A percentile compares a stretch with the other conserved stretches of the same genome.
phyloP scores from a whole-genome alignment of 202 grass and related monocot genomes.

The Dendrocalamus latiflorus region DNA sequence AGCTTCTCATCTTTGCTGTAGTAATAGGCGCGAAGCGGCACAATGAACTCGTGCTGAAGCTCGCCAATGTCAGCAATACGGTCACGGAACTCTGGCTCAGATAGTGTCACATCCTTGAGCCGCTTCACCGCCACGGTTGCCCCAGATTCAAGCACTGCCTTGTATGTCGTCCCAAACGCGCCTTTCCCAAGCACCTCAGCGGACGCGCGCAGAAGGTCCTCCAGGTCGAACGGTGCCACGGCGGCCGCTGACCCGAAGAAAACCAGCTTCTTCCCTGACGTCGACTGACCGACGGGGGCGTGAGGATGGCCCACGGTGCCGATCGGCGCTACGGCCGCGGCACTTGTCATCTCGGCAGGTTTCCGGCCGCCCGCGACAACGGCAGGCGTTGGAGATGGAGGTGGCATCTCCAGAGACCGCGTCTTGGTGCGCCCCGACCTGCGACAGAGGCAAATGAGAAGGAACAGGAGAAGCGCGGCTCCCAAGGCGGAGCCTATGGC shows the following conservation, averaged over 20 bases:
- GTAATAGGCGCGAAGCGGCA: conserved; percentile 76
- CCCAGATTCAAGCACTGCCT: conserved; percentile 64
- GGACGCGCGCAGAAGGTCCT: conserved; percentile 62
- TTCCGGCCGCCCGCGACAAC: conserved; percentile 20
- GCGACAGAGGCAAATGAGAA: conserved; percentile 63
- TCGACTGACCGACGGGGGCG: conserved; percentile 21
- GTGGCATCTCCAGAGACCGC: conserved; percentile 29
- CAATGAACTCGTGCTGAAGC: conserved; percentile 64
- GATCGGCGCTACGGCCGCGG: conserved; percentile 22
- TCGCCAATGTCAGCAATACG: conserved; percentile 54
- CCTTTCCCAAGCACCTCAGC: conserved; percentile 86
- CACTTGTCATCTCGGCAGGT: conserved; percentile 27
- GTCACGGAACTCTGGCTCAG: conserved; percentile 64
- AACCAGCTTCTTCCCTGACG: conserved; percentile 58
- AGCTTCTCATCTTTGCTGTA: conserved; percentile 94
- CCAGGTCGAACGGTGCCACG: conserved; percentile 52
- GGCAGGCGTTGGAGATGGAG: not conserved
- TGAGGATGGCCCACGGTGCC: conserved; percentile 28
- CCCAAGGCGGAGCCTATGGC: conserved; percentile 44
- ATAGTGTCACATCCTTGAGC: conserved; percentile 60
- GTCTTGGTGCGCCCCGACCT: conserved; percentile 35
- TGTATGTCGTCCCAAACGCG: conserved; percentile 70
- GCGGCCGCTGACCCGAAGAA: conserved; percentile 50
- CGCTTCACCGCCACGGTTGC: conserved; percentile 75
- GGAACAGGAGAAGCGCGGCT: conserved; percentile 44